Evolutionary conservation across 2,329 filamentous ascomycete species (phyloP).

Genomic region (Microdochium trichocladiopsis): DNA sequence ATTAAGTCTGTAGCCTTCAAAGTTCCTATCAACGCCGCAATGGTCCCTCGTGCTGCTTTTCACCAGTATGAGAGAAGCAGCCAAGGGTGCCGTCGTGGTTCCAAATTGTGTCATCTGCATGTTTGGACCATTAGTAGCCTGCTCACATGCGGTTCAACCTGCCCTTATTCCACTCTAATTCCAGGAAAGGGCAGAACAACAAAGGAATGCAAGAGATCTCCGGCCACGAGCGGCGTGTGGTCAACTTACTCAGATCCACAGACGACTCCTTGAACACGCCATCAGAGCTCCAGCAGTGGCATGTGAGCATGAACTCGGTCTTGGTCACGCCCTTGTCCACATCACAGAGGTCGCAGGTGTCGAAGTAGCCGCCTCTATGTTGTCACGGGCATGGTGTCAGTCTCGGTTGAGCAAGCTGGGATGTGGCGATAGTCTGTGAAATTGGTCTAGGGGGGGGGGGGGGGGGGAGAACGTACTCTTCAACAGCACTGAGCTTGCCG

Average conservation of each 20-base stretch:
- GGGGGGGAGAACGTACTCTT: constrained; percentile 10
- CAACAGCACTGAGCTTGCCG: constrained; percentile 14
- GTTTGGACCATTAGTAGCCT: no score
- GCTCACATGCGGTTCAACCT: constrained; percentile 1
- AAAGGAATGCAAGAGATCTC: background rate
- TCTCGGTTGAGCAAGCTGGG: background rate
- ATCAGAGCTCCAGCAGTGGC: constrained; percentile 14
- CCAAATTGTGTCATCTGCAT: constrained; percentile 25
- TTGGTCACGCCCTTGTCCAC: constrained; percentile 11
- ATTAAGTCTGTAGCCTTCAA: background rate
- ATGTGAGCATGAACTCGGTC: constrained; percentile 14
- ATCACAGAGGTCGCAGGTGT: constrained; percentile 18
- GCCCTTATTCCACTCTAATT: background rate
- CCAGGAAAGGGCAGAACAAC: background rate
- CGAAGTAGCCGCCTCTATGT: constrained; percentile 18
- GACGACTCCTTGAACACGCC: constrained; percentile 7
- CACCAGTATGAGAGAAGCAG: constrained; percentile 28
- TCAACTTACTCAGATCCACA: constrained; percentile 17
- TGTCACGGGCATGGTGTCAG: background rate
- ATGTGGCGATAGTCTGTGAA: background rate
- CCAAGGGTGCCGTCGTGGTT: constrained; percentile 28
- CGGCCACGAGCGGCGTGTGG: no score
- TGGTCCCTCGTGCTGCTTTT: constrained; percentile 18
- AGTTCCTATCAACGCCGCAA: background rate
- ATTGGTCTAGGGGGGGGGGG: background rate